Evolutionary conservation across 139 green algal genomes (phyloP), one percentile per base, ranked within the genome.

Genomic region (Micractinium sp.): DNA sequence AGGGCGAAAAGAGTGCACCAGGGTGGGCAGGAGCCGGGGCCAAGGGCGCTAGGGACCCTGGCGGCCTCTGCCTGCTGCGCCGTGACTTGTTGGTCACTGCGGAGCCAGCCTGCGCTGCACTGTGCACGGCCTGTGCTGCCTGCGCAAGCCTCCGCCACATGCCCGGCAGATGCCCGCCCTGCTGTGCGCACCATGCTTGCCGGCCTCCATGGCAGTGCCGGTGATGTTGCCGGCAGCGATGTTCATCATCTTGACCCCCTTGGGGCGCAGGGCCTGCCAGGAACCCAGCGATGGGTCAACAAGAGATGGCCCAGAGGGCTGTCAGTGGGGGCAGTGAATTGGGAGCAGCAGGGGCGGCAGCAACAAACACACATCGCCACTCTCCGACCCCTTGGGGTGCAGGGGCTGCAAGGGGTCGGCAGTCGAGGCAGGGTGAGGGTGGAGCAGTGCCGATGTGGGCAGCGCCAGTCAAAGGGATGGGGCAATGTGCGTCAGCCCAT

Each of bases 161-260:
- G 63, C 22, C 63, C 20, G n/a, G n/a, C n/a, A n/a, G n/a, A n/a
- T 23, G 63, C 20, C 20, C 16, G 20, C 63, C 63, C 9, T 71
- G 20, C 63, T 31, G 63, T 12, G 31, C 85, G 56, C 23, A 89
- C 74, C 86, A 38, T 85, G 74, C 89, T 92, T 92, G 38, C 20
- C 75, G 31, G 89, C 90, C 73, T 89, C 0, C 87, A 89, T 89
- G 60, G 74, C 78, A 22, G 86, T 90, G 33, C 73, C 47, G 3
- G 38, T 36, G 0, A 90, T 63, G 39, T 86, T 90, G 76, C 86
- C 86, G 7, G 86, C 75, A 2, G 77, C 63, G 39, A 90, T 87
- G 41, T 66, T 69, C 67, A 84, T 79, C 18, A 92, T 85, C 18
- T 60, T 33, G 16, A 92, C 60, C 20, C 66, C 66, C 27, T 90